Conservation (phyloP, 805 yeast species). For the Lipomyces mesembrius region DNA sequence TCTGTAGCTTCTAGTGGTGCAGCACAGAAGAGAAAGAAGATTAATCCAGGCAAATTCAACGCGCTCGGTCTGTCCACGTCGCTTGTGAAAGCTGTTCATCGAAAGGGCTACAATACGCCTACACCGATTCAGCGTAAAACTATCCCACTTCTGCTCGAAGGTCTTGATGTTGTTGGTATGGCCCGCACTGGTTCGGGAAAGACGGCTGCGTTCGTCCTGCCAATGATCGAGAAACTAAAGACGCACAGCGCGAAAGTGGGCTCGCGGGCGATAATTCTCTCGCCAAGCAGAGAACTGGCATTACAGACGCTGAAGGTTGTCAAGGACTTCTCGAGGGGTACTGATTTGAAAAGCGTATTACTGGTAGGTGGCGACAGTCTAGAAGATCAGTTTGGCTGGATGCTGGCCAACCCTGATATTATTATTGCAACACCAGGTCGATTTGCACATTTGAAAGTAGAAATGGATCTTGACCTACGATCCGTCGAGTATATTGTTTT, state of each 20-base stretch:
- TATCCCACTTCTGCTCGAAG: constrained; percentile 84
- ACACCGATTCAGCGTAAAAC: constrained; percentile 98
- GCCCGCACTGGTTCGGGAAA: constrained; percentile 99
- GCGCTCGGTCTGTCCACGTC: constrained; percentile 67
- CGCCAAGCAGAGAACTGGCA: constrained; percentile 97
- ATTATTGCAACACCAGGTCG: constrained; percentile 98
- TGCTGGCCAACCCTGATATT: constrained; percentile 94
- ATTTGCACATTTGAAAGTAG: constrained; percentile 91
- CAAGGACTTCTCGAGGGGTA: constrained; percentile 82
- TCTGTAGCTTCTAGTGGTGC: not conserved
- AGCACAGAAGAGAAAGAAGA: constrained; percentile 45
- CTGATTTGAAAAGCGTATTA: constrained; percentile 78
- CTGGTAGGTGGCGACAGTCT: constrained; percentile 98
- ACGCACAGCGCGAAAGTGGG: constrained; percentile 82
- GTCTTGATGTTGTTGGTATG: constrained; percentile 97
- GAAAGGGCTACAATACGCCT: constrained; percentile 91
- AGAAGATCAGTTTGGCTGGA: constrained; percentile 90
- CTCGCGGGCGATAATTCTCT: constrained; percentile 80
- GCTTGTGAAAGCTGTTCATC: constrained; percentile 68
- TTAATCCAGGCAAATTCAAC: constrained; percentile 60
- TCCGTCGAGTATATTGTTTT: constrained; percentile 89
- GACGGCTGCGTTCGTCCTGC: constrained; percentile 94
- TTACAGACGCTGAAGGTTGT: constrained; percentile 87
- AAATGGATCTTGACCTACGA: constrained; percentile 85
- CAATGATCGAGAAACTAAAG: constrained; percentile 83